These are phyloP conservation scores for Leccinellum albellum DNA, from an alignment of 768 basidiomycete species.

Conservation along the genomic window DNA sequence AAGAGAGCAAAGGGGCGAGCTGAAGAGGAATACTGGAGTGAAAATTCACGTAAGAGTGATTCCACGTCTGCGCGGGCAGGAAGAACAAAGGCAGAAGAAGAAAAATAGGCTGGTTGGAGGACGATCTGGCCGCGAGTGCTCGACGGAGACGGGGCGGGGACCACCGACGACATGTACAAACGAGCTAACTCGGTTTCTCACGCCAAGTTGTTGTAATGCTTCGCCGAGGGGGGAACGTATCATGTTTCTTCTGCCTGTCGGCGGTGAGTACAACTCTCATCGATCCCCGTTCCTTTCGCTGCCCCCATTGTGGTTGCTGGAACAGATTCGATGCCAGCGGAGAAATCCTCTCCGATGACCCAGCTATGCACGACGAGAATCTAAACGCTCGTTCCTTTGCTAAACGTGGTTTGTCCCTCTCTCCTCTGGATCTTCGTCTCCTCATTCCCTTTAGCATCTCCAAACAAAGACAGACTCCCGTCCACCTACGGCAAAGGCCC, in stretches of 20 bases:
- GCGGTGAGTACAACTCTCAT: conserved; percentile 36
- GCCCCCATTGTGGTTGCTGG: conserved; percentile 65
- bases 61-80: conserved; percentile 63
- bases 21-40: conserved; percentile 41
- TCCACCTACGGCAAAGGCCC: conserved; percentile 51
- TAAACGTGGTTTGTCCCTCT: conserved; percentile 53
- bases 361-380: conserved; percentile 81
- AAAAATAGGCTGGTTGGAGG: conserved; percentile 74
- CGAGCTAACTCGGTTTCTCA: background rate
- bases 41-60: conserved; percentile 48
- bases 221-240: conserved; percentile 44
- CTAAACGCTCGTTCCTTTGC: conserved; percentile 70
- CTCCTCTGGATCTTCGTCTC: background rate
- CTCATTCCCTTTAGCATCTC: conserved; percentile 46
- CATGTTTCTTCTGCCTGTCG: conserved; percentile 75
- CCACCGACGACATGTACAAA: conserved; percentile 22
- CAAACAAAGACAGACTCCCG: conserved; percentile 65
- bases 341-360: conserved; percentile 79
- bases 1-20: conserved; percentile 61
- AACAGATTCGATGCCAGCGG: conserved; percentile 71
- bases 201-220: conserved; percentile 29
- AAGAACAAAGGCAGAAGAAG: conserved; percentile 68
- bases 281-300: conserved; percentile 59
- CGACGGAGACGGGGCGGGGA: conserved; percentile 52
- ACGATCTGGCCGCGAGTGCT: conserved; percentile 55